phyloP scores from a whole-genome alignment of 768 basidiomycete species.

The Leccinum aurantiacum region DNA sequence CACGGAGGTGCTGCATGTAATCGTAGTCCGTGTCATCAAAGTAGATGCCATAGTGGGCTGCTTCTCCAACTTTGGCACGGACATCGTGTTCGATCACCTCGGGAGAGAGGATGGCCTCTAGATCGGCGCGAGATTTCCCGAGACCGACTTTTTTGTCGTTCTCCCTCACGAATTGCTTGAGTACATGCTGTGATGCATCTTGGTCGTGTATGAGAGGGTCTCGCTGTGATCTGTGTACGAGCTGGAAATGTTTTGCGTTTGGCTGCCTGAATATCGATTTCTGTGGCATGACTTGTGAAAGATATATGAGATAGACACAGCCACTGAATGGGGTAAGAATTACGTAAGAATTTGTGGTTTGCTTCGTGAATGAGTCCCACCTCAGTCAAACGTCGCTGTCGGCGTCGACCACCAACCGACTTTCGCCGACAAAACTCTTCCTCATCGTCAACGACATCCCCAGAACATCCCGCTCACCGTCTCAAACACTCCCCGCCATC shows the following conservation, averaged over 20 bases:
- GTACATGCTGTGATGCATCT: conserved; percentile 84
- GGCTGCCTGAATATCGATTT: conserved; percentile 91
- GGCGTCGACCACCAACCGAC: conserved; percentile 21
- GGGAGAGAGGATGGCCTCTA: conserved; percentile 58
- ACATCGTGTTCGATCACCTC: conserved; percentile 48
- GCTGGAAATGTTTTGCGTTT: conserved; percentile 90
- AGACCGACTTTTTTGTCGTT: conserved; percentile 63
- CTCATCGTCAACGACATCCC: neutral
- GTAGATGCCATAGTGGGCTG: conserved; percentile 84
- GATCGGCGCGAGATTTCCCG: conserved; percentile 74
- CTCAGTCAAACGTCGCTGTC: conserved; percentile 20
- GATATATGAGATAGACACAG: conserved; percentile 1
- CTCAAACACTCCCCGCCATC: neutral
- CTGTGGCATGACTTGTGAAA: conserved; percentile 50
- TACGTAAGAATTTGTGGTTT: conserved; percentile 34
- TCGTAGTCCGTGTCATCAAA: conserved; percentile 97
- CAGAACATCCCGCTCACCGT: neutral
- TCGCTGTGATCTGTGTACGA: conserved; percentile 93
- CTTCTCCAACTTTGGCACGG: conserved; percentile 76
- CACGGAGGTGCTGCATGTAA: conserved; percentile 95
- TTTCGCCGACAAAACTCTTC: conserved; percentile 8
- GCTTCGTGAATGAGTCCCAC: conserved; percentile 20
- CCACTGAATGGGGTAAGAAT: conserved; percentile 10
- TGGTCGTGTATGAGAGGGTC: conserved; percentile 96
- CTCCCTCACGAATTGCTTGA: conserved; percentile 75